These are phyloP conservation scores for Metschnikowia vanudenii DNA, from an alignment of 805 yeast species.

Conservation along the genomic window DNA sequence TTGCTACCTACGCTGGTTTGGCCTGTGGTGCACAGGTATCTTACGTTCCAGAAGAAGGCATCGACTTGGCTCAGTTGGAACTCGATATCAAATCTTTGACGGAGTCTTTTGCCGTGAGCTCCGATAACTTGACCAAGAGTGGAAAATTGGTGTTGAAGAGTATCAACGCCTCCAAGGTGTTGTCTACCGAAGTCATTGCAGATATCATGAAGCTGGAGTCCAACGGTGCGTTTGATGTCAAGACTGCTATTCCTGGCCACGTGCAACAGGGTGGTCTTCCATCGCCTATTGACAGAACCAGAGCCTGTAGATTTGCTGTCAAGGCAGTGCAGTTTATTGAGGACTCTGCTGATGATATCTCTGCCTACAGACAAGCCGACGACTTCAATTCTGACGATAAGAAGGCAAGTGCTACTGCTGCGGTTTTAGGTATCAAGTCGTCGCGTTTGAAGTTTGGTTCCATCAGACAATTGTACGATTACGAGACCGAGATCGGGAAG, in stretches of 20 bases:
- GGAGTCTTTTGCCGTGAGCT: conserved; percentile 56
- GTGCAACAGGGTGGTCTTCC: conserved; percentile 98
- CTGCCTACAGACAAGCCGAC: conserved; percentile 23
- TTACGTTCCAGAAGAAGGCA: conserved; percentile 88
- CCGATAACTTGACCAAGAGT: conserved; percentile 59
- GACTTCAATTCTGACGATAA: conserved; percentile 35
- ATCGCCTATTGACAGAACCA: conserved; percentile 88
- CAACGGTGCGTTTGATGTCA: conserved; percentile 78
- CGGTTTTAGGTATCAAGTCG: conserved; percentile 79
- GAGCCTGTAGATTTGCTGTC: conserved; percentile 86
- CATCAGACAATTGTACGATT: conserved; percentile 75
- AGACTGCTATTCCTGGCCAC: conserved; percentile 97
- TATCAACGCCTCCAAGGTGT: conserved; percentile 66
- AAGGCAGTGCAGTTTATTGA: conserved; percentile 89
- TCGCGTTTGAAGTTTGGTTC: conserved; percentile 75
- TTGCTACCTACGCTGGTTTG: conserved; percentile 82
- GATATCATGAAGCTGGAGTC: conserved; percentile 82
- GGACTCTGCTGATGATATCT: conserved; percentile 22
- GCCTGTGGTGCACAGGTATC: conserved; percentile 90
- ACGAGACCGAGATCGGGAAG: conserved; percentile 73
- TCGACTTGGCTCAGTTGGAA: conserved; percentile 62
- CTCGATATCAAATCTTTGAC: conserved; percentile 63
- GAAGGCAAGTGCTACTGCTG: conserved; percentile 53
- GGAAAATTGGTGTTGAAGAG: conserved; percentile 71
- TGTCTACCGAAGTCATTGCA: conserved; percentile 67